Evolutionary conservation across 495 filamentous ascomycete genomes (phyloP), one percentile per base, ranked within the genome.

Genomic region (Cairneyella variabilis): DNA sequence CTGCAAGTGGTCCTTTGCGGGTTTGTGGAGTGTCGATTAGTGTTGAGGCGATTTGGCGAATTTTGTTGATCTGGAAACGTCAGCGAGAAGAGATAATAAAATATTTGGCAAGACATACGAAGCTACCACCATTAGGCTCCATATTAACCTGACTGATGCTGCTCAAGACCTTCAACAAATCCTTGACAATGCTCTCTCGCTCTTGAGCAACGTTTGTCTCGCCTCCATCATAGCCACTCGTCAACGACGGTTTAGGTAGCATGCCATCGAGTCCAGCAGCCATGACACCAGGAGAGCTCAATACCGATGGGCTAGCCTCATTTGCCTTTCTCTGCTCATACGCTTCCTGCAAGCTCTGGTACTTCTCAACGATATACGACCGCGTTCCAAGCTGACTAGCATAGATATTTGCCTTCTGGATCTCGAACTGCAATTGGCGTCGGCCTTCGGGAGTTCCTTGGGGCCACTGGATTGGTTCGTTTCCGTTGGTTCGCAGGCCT

Each of bases 341-440:
- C 43, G 32, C 23, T 3, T 57, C 54, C 20, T 54, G 57, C 0
- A 65, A 39, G 43, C 56, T 61, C 53, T 49, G 85, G 61, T 89
- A 93, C 59, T 87, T 88, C 56, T 95, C 87, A 1, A 92, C 84
- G n/a, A 89, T 76, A 60, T 84, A 90, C 0, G 85, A 89, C 18
- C 89, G 77, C 1, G 87, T 90, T 3, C 78, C 79, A 1, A 96
- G 71, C 58, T 89, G 83, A 39, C 80, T 87, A 6, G 81, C 80
- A 55, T 90, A 86, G 21, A 96, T 86, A 59, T 95, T 92, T 17
- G 86, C 85, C 61, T 91, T 95, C 62, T 95, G 89, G 20, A 95
- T 91, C 60, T 93, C 88, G 45, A 78, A 86, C 52, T 91, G 88
- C 2, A 90, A 10, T 7, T 30, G 20, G 46, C 55, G 51, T 14